phyloP scores from a whole-genome alignment of 495 filamentous ascomycete genomes.

The Hypoxylon fuscum region DNA sequence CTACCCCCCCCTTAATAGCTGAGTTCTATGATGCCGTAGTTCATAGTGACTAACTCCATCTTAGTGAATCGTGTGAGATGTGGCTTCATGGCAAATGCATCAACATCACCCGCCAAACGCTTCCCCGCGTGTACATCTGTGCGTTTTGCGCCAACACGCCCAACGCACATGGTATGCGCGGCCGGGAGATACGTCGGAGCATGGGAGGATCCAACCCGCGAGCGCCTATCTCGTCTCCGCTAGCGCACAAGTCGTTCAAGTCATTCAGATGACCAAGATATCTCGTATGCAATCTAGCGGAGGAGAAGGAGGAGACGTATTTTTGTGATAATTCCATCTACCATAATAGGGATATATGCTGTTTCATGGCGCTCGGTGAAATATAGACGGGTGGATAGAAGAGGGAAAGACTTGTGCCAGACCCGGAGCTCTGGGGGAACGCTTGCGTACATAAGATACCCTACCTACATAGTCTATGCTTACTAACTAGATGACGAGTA shows the following conservation, averaged over 20 bases:
- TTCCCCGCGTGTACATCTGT: slow-evolving; percentile 82
- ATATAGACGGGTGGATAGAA: slow-evolving; percentile 1
- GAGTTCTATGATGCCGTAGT: slow-evolving; percentile 2
- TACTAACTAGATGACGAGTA: slow-evolving; percentile 26
- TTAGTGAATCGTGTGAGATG: slow-evolving; percentile 84
- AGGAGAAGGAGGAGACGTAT: not conserved
- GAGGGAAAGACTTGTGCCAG: slow-evolving; percentile 14
- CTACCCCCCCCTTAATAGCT: slow-evolving; percentile 1
- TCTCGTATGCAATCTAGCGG: not conserved
- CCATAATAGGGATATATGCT: slow-evolving; percentile 21
- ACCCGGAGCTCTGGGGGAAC: slow-evolving; percentile 20
- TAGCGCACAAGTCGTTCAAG: slow-evolving; percentile 74
- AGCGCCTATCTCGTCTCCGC: slow-evolving; percentile 62
- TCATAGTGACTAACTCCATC: slow-evolving; percentile 27
- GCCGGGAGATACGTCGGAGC: slow-evolving; percentile 61
- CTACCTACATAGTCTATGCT: slow-evolving; percentile 18
- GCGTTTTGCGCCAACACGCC: slow-evolving; percentile 82
- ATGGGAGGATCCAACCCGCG: slow-evolving; percentile 40
- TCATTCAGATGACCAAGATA: slow-evolving; percentile 49
- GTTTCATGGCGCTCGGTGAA: slow-evolving; percentile 19
- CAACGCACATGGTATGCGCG: slow-evolving; percentile 60
- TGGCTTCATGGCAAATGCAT: slow-evolving; percentile 86
- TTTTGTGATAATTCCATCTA: slow-evolving; percentile 13
- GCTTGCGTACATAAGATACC: slow-evolving; percentile 37
- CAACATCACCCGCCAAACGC: slow-evolving; percentile 69